These are phyloP conservation scores for Colletotrichum higginsianum DNA, from an alignment of 2,329 filamentous ascomycete species.

Conservation along the genomic window DNA sequence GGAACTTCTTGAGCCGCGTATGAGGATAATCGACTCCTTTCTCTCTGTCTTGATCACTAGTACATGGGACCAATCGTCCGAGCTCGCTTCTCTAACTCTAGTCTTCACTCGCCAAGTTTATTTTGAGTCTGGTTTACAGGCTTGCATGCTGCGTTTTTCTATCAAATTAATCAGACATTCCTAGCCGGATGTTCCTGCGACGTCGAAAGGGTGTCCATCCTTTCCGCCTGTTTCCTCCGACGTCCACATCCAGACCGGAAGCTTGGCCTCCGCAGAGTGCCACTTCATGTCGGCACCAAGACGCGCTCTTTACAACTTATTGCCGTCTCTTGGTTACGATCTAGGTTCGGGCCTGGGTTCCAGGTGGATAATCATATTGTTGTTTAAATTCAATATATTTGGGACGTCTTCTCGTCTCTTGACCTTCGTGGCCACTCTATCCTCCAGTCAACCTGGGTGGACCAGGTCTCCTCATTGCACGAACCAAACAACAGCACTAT, in stretches of 20 bases:
- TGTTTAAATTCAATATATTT: constrained; percentile 18
- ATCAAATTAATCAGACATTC: background rate
- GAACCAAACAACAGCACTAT: background rate
- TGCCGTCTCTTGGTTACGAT: background rate
- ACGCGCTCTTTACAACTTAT: background rate
- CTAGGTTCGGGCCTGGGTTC: background rate
- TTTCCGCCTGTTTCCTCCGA: background rate
- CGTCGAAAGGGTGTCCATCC: background rate
- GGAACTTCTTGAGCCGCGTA: constrained; percentile 16
- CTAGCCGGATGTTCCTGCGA: background rate
- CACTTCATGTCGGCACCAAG: constrained; percentile 3
- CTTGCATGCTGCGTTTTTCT: background rate
- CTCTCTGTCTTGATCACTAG: background rate
- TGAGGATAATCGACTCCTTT: background rate
- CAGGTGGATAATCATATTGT: background rate
- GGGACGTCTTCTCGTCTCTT: background rate
- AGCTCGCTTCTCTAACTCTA: background rate
- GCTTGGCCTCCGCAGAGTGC: constrained; percentile 21
- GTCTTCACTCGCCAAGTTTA: background rate
- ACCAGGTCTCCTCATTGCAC: background rate
- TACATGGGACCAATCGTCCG: background rate
- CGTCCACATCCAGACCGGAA: constrained; percentile 28
- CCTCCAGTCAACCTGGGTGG: background rate
- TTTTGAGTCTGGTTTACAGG: background rate
- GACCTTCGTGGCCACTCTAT: background rate